Evolutionary conservation across 106 monocot genomes (phyloP).

Genomic region (Vanilla planifolia): DNA sequence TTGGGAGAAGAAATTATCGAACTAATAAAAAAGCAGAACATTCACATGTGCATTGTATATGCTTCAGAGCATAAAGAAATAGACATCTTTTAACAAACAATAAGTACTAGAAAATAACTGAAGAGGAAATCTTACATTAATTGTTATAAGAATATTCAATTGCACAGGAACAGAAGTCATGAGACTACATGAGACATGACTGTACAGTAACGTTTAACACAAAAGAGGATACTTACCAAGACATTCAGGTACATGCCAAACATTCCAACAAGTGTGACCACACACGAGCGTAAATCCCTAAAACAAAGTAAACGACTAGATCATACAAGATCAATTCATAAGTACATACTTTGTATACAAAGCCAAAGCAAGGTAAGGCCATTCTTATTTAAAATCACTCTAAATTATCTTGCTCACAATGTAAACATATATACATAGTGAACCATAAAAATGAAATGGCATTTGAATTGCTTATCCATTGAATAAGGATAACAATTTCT

Average conservation of each 20-base stretch:
- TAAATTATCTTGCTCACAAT: background rate
- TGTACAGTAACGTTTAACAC: background rate
- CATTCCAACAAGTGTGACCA: constrained; percentile 83
- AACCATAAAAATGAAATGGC: too few relatives aligned
- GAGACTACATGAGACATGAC: background rate
- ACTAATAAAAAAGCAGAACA: constrained; percentile 3
- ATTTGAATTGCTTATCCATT: too few relatives aligned
- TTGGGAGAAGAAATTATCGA: constrained; percentile 6
- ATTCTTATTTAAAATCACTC: background rate
- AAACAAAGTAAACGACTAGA: background rate
- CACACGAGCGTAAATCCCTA: constrained; percentile 73
- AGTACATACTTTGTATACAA: background rate
- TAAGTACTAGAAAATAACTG: too few relatives aligned
- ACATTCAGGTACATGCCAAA: constrained; percentile 74
- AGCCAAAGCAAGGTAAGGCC: background rate
- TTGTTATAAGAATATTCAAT: too few relatives aligned
- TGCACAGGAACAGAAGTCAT: too few relatives aligned
- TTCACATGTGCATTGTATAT: too few relatives aligned
- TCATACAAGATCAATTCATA: background rate
- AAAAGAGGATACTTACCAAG: constrained; percentile 57
- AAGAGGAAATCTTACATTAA: too few relatives aligned
- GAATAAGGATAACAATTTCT: too few relatives aligned
- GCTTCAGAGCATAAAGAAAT: too few relatives aligned
- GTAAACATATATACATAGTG: too few relatives aligned
- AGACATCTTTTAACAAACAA: background rate